These are phyloP conservation scores for Pyrenophora seminiperda DNA, from an alignment of 2,329 filamentous ascomycete species.

Conservation along the genomic window DNA sequence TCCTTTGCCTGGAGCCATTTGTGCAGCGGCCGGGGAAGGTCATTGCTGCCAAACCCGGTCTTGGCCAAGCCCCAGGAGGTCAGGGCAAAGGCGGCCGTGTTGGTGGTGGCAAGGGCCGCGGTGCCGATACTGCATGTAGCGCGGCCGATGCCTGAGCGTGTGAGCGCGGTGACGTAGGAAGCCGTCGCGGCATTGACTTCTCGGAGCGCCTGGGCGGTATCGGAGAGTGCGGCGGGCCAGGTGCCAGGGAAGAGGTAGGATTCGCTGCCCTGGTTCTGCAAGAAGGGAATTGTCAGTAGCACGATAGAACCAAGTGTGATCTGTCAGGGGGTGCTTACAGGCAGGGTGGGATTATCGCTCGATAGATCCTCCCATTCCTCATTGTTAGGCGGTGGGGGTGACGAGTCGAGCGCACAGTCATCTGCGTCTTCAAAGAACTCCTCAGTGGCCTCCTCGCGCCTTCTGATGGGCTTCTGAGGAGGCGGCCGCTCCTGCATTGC, in stretches of 20 bases:
- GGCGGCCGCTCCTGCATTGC: too few species aligned
- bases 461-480: too few species aligned
- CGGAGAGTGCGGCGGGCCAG: slow-evolving; percentile 18
- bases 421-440: too few species aligned
- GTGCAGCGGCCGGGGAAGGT: not conserved
- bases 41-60: not conserved
- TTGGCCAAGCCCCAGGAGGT: slow-evolving; percentile 1
- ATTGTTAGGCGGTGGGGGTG: too few species aligned
- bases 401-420: too few species aligned
- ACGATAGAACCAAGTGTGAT: too few species aligned
- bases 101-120: slow-evolving; percentile 7
- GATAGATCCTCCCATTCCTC: too few species aligned
- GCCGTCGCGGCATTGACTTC: slow-evolving; percentile 16
- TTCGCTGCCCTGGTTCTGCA: too few species aligned
- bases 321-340: too few species aligned
- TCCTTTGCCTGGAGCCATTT: not conserved
- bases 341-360: too few species aligned
- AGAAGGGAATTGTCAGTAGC: too few species aligned
- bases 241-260: slow-evolving; percentile 20
- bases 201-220: slow-evolving; percentile 13
- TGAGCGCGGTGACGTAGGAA: slow-evolving; percentile 16
- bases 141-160: slow-evolving; percentile 13
- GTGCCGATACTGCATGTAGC: slow-evolving; percentile 20
- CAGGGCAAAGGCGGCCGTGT: not conserved
- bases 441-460: too few species aligned